These are phyloP conservation scores for Sphaerosporella brunnea DNA, from an alignment of 495 filamentous ascomycete species.

Conservation along the genomic window DNA sequence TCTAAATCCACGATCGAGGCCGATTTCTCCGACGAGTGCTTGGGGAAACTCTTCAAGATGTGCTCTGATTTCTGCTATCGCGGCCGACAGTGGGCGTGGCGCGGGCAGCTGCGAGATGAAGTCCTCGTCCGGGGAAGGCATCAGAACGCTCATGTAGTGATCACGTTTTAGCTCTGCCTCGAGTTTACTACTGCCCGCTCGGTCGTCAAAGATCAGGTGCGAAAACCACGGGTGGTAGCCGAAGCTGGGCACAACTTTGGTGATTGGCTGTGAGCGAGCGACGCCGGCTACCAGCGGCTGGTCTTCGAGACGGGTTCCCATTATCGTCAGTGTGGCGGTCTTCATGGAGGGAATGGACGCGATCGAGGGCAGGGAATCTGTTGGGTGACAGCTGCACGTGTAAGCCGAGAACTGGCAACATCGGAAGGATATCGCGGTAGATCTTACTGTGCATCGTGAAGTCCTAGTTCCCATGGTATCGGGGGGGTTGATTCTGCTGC, in stretches of 20 bases:
- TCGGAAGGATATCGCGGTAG: too few relatives aligned
- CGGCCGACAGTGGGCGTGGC: slow-evolving; percentile 48
- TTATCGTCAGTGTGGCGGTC: slow-evolving; percentile 58
- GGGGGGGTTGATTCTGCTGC: too few relatives aligned
- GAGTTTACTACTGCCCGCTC: slow-evolving; percentile 10
- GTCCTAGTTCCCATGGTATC: slow-evolving; percentile 69
- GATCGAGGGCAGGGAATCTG: slow-evolving; percentile 70
- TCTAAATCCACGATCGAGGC: slow-evolving; percentile 70
- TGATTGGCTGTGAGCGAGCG: slow-evolving; percentile 29
- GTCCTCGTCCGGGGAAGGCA: slow-evolving; percentile 38
- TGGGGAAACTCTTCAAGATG: slow-evolving; percentile 45
- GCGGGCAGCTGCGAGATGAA: slow-evolving; percentile 53
- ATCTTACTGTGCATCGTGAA: slow-evolving; percentile 65
- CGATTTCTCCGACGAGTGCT: slow-evolving; percentile 75
- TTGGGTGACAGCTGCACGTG: slow-evolving; percentile 57
- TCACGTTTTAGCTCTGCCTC: slow-evolving; percentile 34
- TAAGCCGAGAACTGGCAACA: too few relatives aligned
- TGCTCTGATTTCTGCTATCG: slow-evolving; percentile 44
- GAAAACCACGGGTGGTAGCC: slow-evolving; percentile 99
- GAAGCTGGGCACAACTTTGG: slow-evolving; percentile 56
- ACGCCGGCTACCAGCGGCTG: slow-evolving; percentile 63
- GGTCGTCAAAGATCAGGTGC: slow-evolving; percentile 63
- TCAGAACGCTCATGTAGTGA: slow-evolving; percentile 59
- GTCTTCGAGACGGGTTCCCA: slow-evolving; percentile 77
- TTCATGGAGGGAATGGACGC: slow-evolving; percentile 55